Base-by-base conservation (phyloP, 176 grass and related monocot species). In the Oryza australiensis region DNA sequence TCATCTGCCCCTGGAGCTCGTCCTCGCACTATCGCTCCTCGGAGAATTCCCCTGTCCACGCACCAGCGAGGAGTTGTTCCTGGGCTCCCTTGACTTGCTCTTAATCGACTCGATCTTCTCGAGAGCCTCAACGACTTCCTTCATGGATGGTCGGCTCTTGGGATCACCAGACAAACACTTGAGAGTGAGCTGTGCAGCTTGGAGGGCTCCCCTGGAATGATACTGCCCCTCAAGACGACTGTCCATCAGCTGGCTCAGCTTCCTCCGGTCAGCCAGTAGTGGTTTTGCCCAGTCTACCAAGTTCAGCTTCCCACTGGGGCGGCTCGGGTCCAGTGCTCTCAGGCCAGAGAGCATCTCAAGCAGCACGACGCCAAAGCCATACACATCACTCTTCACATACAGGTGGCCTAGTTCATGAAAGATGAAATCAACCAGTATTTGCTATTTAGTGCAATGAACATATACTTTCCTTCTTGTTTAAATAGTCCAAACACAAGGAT, bases 331-430 rank as follows among this genome's bases (percentile, higher is more conserved):
- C 26, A 92, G 34, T 0, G 90, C 92, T 63, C 92, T 87, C 84
- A 85, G 86, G 11, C 94, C 94, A 0, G 92, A 89, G 12, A 97
- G 84, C 86, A 94, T 92, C 82, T 97, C 94, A 29, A 97, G 83
- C 27, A 97, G 83, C 62, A 97, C 90, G 1, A 97, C 94, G 0
- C 94, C 92, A 3, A 91, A 97, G 26, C 90, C 94, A 3, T 97
- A 97, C 14, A 97, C 94, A 46, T 97, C 94, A 26, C 92, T 97
- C 76, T 94, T 97, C 84, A 97, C 94, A 83, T 97, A 97, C 13
- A 97, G 78, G 83, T 97, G 94, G 24, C 94, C 94, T 97, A 24
- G 32, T 20, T 60, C 69, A 82, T 82, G 35, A 0, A 10, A 70
- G 51, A 32, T 37, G 22, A 8, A 43, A 23, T 29, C 48, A 28